Evolutionary conservation across 2,329 filamentous ascomycete species (phyloP).

Genomic region (Claviceps fusiformis): DNA sequence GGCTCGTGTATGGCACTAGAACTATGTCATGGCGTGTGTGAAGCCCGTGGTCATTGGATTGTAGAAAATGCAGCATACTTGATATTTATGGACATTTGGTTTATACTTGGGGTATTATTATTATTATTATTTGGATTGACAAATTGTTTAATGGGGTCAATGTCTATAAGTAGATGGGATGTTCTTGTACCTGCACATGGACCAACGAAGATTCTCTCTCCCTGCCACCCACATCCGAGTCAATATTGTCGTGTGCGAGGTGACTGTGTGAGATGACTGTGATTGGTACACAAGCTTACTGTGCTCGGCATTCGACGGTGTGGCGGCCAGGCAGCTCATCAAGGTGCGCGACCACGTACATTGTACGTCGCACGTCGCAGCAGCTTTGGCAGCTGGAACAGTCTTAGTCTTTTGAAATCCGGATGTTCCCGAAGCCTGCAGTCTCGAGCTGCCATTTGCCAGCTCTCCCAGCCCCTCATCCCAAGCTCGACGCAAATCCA

Average conservation of each 20-base stretch:
- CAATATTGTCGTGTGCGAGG: neutral
- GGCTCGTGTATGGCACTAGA: neutral
- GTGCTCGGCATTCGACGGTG: neutral
- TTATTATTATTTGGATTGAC: slow-evolving; percentile 11
- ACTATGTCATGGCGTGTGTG: slow-evolving; percentile 10
- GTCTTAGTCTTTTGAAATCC: too few relatives aligned
- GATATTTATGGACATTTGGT: slow-evolving; percentile 3
- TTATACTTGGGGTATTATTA: neutral
- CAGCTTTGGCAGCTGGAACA: too few relatives aligned
- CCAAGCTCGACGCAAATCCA: too few relatives aligned
- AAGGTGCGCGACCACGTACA: neutral
- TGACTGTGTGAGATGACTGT: neutral
- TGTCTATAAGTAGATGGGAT: slow-evolving; percentile 27
- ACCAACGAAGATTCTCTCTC: slow-evolving; percentile 19
- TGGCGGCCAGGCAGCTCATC: neutral
- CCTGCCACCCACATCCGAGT: neutral
- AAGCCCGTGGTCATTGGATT: slow-evolving; percentile 14
- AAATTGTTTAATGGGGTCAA: slow-evolving; percentile 20
- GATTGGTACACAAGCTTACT: neutral
- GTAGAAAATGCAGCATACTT: slow-evolving; percentile 11
- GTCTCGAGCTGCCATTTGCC: too few relatives aligned
- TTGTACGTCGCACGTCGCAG: too few relatives aligned
- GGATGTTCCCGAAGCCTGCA: too few relatives aligned
- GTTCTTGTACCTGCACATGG: slow-evolving; percentile 26
- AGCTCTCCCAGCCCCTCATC: too few relatives aligned